These are phyloP conservation scores for Suillus subalutaceus DNA, from an alignment of 768 basidiomycete genomes.

Conservation along the genomic window DNA sequence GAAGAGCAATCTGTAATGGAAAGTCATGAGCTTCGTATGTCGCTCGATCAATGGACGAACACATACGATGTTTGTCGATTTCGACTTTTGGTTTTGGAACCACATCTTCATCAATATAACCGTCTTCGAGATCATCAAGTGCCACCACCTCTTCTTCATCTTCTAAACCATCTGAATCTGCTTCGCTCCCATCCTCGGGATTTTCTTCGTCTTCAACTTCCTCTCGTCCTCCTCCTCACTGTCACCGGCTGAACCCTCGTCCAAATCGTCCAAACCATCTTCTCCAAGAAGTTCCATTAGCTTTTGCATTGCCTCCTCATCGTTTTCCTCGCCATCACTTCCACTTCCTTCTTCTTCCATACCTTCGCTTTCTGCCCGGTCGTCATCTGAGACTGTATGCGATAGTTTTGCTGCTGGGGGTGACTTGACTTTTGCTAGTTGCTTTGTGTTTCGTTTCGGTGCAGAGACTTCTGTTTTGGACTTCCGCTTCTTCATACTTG, in stretches of 20 bases:
- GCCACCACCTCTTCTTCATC: slow-evolving; percentile 49
- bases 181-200: slow-evolving; percentile 15
- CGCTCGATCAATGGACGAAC: not conserved
- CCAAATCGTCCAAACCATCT: slow-evolving; percentile 65
- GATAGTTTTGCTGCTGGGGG: no score
- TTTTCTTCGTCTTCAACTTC: slow-evolving; percentile 32
- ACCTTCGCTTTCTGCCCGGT: no score
- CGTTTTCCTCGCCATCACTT: no score
- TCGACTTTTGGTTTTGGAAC: slow-evolving; percentile 83
- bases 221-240: slow-evolving; percentile 31
- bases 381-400: no score
- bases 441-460: no score
- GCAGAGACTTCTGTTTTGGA: no score
- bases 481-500: no score
- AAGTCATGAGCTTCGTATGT: not conserved
- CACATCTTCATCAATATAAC: slow-evolving; percentile 72
- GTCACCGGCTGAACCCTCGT: slow-evolving; percentile 20
- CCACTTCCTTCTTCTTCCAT: no score
- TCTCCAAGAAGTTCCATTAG: slow-evolving; percentile 63
- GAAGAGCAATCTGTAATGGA: slow-evolving; percentile 63
- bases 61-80: slow-evolving; percentile 71
- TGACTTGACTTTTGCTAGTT: no score
- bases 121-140: slow-evolving; percentile 69
- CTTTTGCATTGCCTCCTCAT: slow-evolving; percentile 49
- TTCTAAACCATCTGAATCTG: slow-evolving; percentile 28